Percentiles rank a stretch among this genome's conserved stretches.
These are phyloP conservation scores for Metarhizium rileyi DNA, from an alignment of 2,329 filamentous ascomycete genomes.

Conservation along the genomic window DNA sequence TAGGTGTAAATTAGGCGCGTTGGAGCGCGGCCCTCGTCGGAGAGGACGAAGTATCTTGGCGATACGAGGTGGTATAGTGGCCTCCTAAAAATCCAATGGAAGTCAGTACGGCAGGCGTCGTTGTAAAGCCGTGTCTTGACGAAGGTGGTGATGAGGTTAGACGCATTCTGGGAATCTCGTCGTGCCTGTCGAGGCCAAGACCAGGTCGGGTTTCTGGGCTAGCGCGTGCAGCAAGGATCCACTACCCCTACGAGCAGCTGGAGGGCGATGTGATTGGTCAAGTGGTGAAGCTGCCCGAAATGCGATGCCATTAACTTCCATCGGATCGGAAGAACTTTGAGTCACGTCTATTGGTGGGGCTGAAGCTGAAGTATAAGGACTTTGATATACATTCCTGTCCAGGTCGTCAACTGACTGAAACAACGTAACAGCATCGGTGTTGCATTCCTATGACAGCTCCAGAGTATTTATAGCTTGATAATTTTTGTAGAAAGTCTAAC, in stretches of 20 bases:
- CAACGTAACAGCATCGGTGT: too few relatives aligned
- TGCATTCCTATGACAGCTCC: too few relatives aligned
- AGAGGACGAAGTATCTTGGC: not conserved
- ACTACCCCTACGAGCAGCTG: slow-evolving; percentile 11
- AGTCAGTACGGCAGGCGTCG: slow-evolving; percentile 1
- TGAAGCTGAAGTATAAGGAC: not conserved
- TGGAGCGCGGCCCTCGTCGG: slow-evolving; percentile 8
- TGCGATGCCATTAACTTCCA: not conserved
- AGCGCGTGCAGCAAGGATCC: slow-evolving; percentile 19
- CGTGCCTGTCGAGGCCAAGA: slow-evolving; percentile 22
- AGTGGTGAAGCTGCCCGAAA: not conserved
- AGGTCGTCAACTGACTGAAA: too few relatives aligned
- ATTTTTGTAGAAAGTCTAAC: too few relatives aligned
- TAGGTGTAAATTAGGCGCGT: slow-evolving; percentile 36
- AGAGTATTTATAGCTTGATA: too few relatives aligned
- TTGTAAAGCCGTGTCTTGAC: slow-evolving; percentile 8
- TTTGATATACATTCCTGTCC: too few relatives aligned
- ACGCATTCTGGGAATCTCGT: slow-evolving; percentile 27
- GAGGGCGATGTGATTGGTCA: not conserved
- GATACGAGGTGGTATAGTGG: not conserved
- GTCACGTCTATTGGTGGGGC: too few relatives aligned
- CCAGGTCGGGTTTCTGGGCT: slow-evolving; percentile 19
- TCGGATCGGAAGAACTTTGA: not conserved
- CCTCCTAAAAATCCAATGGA: not conserved
- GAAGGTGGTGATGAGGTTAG: slow-evolving; percentile 11